Evolutionary conservation across 441 rosid genomes (phyloP).

Genomic region (Pelargonium citronellum): DNA sequence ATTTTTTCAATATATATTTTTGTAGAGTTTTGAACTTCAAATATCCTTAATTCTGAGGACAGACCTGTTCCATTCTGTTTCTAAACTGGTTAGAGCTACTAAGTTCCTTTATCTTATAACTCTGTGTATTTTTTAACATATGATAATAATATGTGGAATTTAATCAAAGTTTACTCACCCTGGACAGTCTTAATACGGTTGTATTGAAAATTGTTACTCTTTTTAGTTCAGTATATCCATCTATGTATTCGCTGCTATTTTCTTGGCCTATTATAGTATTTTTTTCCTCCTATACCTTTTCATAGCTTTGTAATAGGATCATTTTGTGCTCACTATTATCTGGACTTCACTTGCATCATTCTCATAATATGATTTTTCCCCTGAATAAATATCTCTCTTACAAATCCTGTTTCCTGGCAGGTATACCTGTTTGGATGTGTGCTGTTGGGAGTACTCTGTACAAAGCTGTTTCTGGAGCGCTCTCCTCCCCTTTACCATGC

Average conservation of each 20-base stretch:
- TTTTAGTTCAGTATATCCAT: not conserved
- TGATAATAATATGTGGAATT: not conserved
- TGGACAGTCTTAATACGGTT: not conserved
- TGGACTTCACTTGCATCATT: constrained; percentile 5
- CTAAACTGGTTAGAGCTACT: not conserved
- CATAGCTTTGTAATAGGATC: constrained; percentile 10
- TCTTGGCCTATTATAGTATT: not conserved
- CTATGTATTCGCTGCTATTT: not conserved
- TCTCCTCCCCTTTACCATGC: constrained; percentile 93
- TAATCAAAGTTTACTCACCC: not conserved
- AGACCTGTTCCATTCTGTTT: not conserved
- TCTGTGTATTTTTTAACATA: no score
- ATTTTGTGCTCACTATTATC: not conserved
- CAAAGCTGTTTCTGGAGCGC: constrained; percentile 52
- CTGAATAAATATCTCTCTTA: constrained; percentile 20
- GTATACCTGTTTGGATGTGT: constrained; percentile 52
- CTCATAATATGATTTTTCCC: not conserved
- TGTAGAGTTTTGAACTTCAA: not conserved
- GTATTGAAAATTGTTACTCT: not conserved
- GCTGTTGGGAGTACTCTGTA: constrained; percentile 49
- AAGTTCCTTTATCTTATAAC: not conserved
- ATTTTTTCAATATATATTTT: not conserved
- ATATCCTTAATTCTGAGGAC: constrained; percentile 1
- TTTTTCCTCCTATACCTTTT: constrained; percentile 5
- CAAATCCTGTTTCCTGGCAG: constrained; percentile 38